phyloP scores from a whole-genome alignment of 2,329 filamentous ascomycete genomes.

The Mollisia scopiformis region DNA sequence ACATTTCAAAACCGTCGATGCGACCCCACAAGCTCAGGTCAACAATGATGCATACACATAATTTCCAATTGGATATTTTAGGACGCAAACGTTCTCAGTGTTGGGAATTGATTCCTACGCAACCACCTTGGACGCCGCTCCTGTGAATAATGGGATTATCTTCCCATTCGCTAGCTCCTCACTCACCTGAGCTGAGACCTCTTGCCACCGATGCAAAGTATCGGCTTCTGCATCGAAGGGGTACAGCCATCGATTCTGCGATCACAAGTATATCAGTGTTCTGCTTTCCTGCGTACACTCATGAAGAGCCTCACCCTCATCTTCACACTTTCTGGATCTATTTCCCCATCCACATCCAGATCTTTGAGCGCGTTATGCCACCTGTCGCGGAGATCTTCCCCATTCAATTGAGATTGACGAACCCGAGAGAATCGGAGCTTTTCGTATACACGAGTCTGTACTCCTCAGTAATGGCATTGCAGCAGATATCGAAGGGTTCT shows the following conservation, averaged over 20 bases:
- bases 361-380: slow-evolving; percentile 48
- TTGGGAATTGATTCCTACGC: background rate
- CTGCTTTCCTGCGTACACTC: background rate
- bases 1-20: no score
- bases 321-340: slow-evolving; percentile 49
- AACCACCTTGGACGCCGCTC: background rate
- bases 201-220: slow-evolving; percentile 44
- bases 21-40: no score
- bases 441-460: slow-evolving; percentile 45
- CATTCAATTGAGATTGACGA: slow-evolving; percentile 46
- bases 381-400: slow-evolving; percentile 46
- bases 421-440: slow-evolving; percentile 46
- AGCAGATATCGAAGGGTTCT: slow-evolving; percentile 13
- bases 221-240: slow-evolving; percentile 49
- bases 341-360: slow-evolving; percentile 44
- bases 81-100: no score
- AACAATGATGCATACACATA: no score
- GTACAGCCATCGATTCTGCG: slow-evolving; percentile 50
- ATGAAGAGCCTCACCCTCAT: slow-evolving; percentile 37
- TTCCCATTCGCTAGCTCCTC: slow-evolving; percentile 41
- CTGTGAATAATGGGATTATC: slow-evolving; percentile 42
- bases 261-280: slow-evolving; percentile 1
- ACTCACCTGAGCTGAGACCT: slow-evolving; percentile 41
- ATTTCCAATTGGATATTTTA: no score
- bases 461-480: background rate